These are phyloP conservation scores for Aspergillus baeticus DNA, from an alignment of 495 filamentous ascomycete genomes.

Conservation along the genomic window DNA sequence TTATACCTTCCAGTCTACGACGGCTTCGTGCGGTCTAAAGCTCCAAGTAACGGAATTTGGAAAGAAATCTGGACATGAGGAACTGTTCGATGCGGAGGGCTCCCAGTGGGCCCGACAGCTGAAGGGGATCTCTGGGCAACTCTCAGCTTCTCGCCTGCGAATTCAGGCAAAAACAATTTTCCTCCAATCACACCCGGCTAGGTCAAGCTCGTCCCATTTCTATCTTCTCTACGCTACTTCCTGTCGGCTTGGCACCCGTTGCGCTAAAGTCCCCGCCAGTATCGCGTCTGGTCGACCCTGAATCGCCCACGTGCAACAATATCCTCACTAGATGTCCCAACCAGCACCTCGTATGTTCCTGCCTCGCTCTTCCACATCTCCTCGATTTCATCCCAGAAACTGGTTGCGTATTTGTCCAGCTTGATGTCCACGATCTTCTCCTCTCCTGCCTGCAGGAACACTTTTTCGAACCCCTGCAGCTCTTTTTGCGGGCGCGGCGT, in stretches of 20 bases:
- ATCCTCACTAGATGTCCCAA: conserved; percentile 48
- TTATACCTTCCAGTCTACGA: neutral
- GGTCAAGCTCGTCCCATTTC: neutral
- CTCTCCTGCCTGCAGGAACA: conserved; percentile 63
- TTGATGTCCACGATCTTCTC: conserved; percentile 56
- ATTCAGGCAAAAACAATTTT: conserved; percentile 4
- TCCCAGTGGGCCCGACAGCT: neutral
- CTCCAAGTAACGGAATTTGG: neutral
- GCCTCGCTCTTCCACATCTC: conserved; percentile 69
- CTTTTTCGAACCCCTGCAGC: conserved; percentile 65
- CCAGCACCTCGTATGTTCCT: conserved; percentile 64
- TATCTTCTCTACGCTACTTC: conserved; percentile 2
- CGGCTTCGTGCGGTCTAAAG: no score
- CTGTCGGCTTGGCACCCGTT: neutral
- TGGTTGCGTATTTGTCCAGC: conserved; percentile 64
- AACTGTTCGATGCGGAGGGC: no score
- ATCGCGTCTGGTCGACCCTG: conserved; percentile 35
- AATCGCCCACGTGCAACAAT: conserved; percentile 39
- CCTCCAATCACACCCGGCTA: conserved; percentile 16
- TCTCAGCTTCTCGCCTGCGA: neutral
- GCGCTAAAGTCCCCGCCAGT: conserved; percentile 30
- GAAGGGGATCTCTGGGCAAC: neutral
- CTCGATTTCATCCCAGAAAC: conserved; percentile 69
- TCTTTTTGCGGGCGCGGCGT: conserved; percentile 34
- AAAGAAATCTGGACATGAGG: conserved; percentile 6